Conservation (phyloP, 2,329 filamentous ascomycete genomes). For the Cladophialophora carrionii region DNA sequence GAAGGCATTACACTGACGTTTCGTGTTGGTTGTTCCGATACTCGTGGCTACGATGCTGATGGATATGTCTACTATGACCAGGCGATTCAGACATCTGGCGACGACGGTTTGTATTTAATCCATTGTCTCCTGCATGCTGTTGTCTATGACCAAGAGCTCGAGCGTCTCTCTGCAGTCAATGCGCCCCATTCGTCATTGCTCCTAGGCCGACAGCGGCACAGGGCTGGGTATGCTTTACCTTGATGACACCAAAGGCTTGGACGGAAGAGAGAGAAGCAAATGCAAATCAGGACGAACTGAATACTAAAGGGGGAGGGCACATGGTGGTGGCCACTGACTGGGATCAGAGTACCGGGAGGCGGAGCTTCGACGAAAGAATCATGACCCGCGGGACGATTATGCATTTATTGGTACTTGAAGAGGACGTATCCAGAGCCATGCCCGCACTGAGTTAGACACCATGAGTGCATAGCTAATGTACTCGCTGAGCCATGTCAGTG, state of each 20-base stretch:
- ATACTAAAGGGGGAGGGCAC: background rate
- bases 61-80: background rate
- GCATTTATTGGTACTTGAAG: background rate
- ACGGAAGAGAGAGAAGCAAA: background rate
- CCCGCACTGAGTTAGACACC: background rate
- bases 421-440: background rate
- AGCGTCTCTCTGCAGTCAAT: background rate
- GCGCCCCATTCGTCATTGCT: background rate
- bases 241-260: background rate
- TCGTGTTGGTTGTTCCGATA: background rate
- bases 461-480: background rate
- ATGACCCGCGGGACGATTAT: background rate
- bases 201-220: background rate
- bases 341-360: background rate
- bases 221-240: background rate
- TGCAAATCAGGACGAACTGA: background rate
- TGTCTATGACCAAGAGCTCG: background rate
- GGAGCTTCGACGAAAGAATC: too few relatives aligned
- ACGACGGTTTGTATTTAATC: background rate
- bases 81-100: background rate
- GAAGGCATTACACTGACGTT: constrained; percentile 1
- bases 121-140: background rate
- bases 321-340: background rate
- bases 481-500: background rate
- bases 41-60: background rate